A percentile compares a stretch with the other conserved stretches of the same genome.
These are phyloP conservation scores for Leishmania lainsoni DNA, from an alignment of 208 protist species.

Conservation along the genomic window DNA sequence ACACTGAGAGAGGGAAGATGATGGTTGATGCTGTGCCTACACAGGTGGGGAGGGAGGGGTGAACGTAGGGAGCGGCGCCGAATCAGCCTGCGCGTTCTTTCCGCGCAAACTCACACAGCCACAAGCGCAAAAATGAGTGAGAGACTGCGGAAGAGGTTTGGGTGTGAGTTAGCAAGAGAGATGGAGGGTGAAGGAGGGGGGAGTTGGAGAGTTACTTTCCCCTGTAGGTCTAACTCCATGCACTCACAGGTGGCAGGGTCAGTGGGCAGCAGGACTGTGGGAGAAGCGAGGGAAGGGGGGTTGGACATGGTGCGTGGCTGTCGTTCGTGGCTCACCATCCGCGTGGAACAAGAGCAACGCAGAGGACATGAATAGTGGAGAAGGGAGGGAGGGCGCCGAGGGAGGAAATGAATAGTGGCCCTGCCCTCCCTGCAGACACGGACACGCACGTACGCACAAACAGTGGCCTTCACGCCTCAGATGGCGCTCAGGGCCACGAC, in stretches of 20 bases:
- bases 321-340: not conserved
- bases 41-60: not conserved
- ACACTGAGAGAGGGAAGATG: not conserved
- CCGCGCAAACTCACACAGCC: not conserved
- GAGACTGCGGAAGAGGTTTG: not conserved
- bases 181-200: not conserved
- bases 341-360: not conserved
- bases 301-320: not conserved
- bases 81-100: not conserved
- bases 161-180: not conserved
- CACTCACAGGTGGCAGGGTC: not conserved
- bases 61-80: not conserved
- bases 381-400: not conserved
- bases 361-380: not conserved
- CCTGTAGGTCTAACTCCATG: not conserved
- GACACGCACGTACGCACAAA: not conserved
- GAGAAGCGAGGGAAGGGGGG: not conserved
- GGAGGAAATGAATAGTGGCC: not conserved
- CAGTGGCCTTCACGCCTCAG: not conserved
- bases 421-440: not conserved
- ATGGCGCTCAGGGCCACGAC: not conserved
- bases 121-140: not conserved
- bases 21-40: not conserved
- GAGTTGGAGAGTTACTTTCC: not conserved
- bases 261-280: not conserved